Conservation (phyloP, 352 stramenopile species). For the Proteromonas lacertae region DNA sequence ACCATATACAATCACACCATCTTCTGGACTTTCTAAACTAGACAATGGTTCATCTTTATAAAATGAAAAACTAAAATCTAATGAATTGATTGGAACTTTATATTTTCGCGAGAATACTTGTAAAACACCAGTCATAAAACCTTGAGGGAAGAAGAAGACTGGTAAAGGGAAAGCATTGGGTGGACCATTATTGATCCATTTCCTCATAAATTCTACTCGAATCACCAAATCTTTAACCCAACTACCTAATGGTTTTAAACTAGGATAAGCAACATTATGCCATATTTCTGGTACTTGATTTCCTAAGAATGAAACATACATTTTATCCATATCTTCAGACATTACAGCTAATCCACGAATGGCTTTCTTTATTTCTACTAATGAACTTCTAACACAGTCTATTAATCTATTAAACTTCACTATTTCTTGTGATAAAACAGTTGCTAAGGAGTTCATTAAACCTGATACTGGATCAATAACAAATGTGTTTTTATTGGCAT, state of each 20-base stretch:
- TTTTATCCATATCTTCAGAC: conserved; percentile 67
- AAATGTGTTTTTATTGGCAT: conserved; percentile 50
- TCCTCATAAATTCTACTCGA: conserved; percentile 51
- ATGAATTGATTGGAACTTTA: neutral
- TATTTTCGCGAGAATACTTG: neutral
- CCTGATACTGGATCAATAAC: conserved; percentile 36
- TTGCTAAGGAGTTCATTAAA: conserved; percentile 56
- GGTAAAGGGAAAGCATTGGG: conserved; percentile 46
- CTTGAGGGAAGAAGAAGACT: conserved; percentile 72
- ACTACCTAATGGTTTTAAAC: conserved; percentile 48
- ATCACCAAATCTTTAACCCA: conserved; percentile 51
- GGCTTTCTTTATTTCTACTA: conserved; percentile 13
- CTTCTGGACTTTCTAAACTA: conserved; percentile 16
- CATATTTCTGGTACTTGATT: conserved; percentile 48
- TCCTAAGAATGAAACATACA: conserved; percentile 65
- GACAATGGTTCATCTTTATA: neutral
- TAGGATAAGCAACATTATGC: conserved; percentile 46
- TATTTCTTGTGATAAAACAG: conserved; percentile 55
- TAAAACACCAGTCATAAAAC: neutral
- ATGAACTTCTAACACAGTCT: neutral
- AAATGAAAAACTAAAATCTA: neutral
- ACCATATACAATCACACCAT: conserved; percentile 60
- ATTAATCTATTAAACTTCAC: conserved; percentile 59
- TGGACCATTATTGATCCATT: conserved; percentile 50
- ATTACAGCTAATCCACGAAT: conserved; percentile 49